Evolutionary conservation across 371 early-diverging fungal species (phyloP).

Genomic region (Mucor velutinosus): DNA sequence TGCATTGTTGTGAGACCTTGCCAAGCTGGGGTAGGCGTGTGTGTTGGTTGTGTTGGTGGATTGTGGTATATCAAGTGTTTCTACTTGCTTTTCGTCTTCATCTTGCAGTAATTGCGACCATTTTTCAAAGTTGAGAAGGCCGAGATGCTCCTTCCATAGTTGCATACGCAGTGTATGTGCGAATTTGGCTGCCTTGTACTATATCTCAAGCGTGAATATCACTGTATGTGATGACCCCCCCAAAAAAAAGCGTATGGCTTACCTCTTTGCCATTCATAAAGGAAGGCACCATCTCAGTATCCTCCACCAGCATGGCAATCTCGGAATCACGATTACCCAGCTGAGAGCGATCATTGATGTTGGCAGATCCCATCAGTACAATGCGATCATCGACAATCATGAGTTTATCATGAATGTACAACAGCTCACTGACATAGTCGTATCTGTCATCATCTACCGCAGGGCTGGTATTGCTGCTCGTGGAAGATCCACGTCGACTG

Average conservation of each 20-base stretch:
- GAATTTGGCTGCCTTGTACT: constrained; percentile 74
- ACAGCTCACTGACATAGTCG: constrained; percentile 76
- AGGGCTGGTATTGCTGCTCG: constrained; percentile 1
- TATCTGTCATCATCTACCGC: constrained; percentile 33
- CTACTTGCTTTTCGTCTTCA: neutral
- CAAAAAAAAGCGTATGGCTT: constrained; percentile 3
- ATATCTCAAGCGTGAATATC: neutral
- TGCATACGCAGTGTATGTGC: constrained; percentile 77
- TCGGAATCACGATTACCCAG: constrained; percentile 92
- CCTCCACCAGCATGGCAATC: constrained; percentile 85
- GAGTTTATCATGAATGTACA: constrained; percentile 92
- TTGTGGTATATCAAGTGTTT: constrained; percentile 13
- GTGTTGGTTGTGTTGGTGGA: constrained; percentile 20
- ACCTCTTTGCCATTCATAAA: constrained; percentile 75
- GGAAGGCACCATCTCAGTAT: constrained; percentile 66
- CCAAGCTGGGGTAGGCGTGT: constrained; percentile 28
- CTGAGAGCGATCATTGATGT: constrained; percentile 71
- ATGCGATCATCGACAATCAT: constrained; percentile 90
- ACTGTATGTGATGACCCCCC: no score
- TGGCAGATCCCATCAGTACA: constrained; percentile 81
- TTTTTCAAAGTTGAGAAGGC: constrained; percentile 58
- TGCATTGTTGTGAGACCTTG: constrained; percentile 28
- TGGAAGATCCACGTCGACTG: constrained; percentile 17
- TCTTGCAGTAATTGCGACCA: constrained; percentile 31
- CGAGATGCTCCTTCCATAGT: constrained; percentile 88